Percentiles rank a stretch among this genome's conserved stretches.
Evolutionary conservation across 805 yeast species (phyloP).

Genomic region (Groenewaldozyma salmanticensis): DNA sequence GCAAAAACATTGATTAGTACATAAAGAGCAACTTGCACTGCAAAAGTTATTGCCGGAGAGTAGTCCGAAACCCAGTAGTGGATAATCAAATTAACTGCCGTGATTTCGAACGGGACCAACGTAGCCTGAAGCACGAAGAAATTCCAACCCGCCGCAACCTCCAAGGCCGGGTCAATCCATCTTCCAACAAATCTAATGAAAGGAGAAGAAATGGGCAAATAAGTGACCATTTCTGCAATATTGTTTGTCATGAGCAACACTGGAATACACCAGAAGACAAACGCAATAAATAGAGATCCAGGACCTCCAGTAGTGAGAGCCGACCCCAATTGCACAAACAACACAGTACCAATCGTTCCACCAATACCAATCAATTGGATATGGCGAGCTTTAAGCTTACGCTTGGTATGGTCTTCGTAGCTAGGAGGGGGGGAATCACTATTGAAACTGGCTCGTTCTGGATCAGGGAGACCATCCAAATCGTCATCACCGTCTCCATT

Average conservation of each 20-base stretch:
- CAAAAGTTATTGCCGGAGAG: conserved; percentile 59
- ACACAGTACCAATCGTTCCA: conserved; percentile 74
- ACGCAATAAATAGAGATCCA: conserved; percentile 54
- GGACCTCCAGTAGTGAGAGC: conserved; percentile 63
- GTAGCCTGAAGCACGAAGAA: conserved; percentile 69
- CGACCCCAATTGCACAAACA: conserved; percentile 63
- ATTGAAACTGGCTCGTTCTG: neutral
- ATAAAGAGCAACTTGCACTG: conserved; percentile 55
- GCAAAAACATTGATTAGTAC: conserved; percentile 60
- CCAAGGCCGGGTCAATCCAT: conserved; percentile 67
- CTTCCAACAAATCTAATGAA: conserved; percentile 66
- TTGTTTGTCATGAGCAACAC: conserved; percentile 57
- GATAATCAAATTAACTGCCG: conserved; percentile 66
- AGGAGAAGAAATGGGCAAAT: conserved; percentile 67
- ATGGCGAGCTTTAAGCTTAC: conserved; percentile 57
- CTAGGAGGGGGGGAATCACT: conserved; percentile 4
- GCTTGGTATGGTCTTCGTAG: conserved; percentile 26
- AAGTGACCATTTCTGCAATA: conserved; percentile 73
- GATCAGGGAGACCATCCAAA: neutral
- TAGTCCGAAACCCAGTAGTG: conserved; percentile 77
- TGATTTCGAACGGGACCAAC: conserved; percentile 74
- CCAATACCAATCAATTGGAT: conserved; percentile 72
- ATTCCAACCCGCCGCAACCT: conserved; percentile 70
- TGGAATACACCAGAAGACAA: conserved; percentile 60
- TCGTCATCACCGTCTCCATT: neutral